These are phyloP conservation scores for Triticum urartu DNA, from an alignment of 176 grass and related monocot species.

Conservation along the genomic window DNA sequence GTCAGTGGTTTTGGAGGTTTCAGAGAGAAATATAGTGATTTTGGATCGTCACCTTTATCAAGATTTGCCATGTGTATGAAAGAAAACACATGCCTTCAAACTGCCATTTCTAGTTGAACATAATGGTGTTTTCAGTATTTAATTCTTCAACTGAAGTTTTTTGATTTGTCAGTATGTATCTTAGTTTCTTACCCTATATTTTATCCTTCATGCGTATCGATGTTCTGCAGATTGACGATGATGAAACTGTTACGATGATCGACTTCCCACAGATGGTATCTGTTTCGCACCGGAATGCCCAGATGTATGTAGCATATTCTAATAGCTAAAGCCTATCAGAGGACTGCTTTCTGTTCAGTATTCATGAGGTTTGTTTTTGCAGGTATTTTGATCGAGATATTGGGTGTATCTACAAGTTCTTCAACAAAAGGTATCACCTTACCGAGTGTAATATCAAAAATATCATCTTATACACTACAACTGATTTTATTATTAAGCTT, in stretches of 20 bases:
- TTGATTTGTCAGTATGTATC: not conserved
- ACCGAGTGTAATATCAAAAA: slow-evolving; percentile 1
- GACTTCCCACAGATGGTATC: slow-evolving; percentile 99
- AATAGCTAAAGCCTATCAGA: not conserved
- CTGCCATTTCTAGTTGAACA: not conserved
- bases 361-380: slow-evolving; percentile 20
- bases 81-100: not conserved
- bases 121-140: not conserved
- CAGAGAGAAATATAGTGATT: not conserved
- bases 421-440: slow-evolving; percentile 63
- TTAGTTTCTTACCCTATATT: not conserved
- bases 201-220: slow-evolving; percentile 19
- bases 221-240: slow-evolving; percentile 68
- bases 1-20: not conserved
- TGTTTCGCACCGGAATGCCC: slow-evolving; percentile 88
- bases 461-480: not conserved
- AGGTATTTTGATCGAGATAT: slow-evolving; percentile 98
- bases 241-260: slow-evolving; percentile 85
- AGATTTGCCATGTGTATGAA: not conserved
- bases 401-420: slow-evolving; percentile 95
- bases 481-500: slow-evolving; percentile 15
- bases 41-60: not conserved
- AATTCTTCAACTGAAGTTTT: not conserved
- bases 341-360: not conserved
- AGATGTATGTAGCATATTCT: slow-evolving; percentile 63